phyloP scores from a whole-genome alignment of 2,329 filamentous ascomycete genomes.

The Lasiodiplodia sp. region DNA sequence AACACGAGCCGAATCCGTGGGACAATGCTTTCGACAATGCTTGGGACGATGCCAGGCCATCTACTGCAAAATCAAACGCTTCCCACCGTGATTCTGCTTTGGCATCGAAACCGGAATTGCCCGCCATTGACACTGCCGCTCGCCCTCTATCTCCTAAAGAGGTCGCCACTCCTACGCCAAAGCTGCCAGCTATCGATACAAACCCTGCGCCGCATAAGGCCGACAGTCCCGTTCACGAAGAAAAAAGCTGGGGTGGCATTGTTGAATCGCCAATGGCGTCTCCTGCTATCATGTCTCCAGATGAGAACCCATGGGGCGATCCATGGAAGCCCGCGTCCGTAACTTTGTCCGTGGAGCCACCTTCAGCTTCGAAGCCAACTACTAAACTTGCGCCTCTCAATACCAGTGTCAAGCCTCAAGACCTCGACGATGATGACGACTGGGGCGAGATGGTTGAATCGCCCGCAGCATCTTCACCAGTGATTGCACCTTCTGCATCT shows the following conservation, averaged over 20 bases:
- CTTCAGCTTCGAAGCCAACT: slow-evolving; percentile 17
- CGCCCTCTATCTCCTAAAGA: slow-evolving; percentile 3
- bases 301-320: slow-evolving; percentile 27
- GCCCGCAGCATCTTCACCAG: slow-evolving; percentile 37
- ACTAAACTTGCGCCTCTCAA: slow-evolving; percentile 22
- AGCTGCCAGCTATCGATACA: background rate
- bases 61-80: slow-evolving; percentile 17
- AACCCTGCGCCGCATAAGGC: background rate
- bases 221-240: background rate
- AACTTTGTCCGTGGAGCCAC: slow-evolving; percentile 16
- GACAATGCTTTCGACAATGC: slow-evolving; percentile 26
- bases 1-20: slow-evolving; percentile 26
- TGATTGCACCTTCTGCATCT: slow-evolving; percentile 33
- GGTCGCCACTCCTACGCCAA: background rate
- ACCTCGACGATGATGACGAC: slow-evolving; percentile 43
- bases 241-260: slow-evolving; percentile 4
- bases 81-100: slow-evolving; percentile 7
- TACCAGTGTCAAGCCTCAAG: slow-evolving; percentile 7
- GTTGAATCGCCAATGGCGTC: slow-evolving; percentile 24
- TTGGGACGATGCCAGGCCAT: slow-evolving; percentile 17
- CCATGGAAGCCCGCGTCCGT: slow-evolving; percentile 21
- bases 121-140: background rate
- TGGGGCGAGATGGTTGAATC: slow-evolving; percentile 52
- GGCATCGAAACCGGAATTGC: background rate
- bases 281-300: slow-evolving; percentile 15